These are phyloP conservation scores for Boletus sp. DNA, from an alignment of 768 basidiomycete genomes.

Conservation along the genomic window DNA sequence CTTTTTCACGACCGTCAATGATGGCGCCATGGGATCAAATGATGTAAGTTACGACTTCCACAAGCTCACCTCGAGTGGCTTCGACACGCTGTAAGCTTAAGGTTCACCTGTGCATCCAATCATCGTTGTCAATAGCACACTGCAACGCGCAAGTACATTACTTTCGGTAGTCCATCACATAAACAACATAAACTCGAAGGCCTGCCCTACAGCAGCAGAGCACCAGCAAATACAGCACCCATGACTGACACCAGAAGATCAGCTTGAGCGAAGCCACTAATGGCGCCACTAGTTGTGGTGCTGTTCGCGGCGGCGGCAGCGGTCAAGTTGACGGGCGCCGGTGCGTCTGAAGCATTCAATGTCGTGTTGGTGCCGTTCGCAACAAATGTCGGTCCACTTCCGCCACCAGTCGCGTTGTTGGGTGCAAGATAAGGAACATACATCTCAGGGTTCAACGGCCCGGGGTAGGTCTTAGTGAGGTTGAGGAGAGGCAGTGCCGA, in stretches of 20 bases:
- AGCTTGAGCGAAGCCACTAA: neutral
- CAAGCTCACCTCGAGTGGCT: neutral
- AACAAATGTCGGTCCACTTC: slow-evolving; percentile 40
- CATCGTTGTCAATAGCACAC: neutral
- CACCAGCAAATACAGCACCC: slow-evolving; percentile 10
- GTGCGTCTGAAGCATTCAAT: slow-evolving; percentile 30
- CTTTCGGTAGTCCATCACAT: slow-evolving; percentile 1
- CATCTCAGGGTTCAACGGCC: slow-evolving; percentile 38
- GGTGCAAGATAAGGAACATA: slow-evolving; percentile 46
- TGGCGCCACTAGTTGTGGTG: slow-evolving; percentile 3
- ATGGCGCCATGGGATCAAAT: neutral
- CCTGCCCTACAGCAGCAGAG: slow-evolving; percentile 14
- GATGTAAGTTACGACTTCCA: neutral
- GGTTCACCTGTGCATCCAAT: neutral
- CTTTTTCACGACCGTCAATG: neutral
- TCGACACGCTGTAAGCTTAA: neutral
- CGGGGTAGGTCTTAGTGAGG: slow-evolving; percentile 37
- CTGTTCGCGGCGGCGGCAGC: slow-evolving; percentile 1
- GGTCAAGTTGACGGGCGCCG: slow-evolving; percentile 41
- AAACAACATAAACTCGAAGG: neutral
- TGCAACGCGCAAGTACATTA: slow-evolving; percentile 2
- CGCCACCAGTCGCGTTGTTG: slow-evolving; percentile 36
- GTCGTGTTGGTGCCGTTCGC: slow-evolving; percentile 29
- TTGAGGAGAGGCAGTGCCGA: slow-evolving; percentile 38
- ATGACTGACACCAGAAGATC: slow-evolving; percentile 6